Evolutionary conservation across 2,329 filamentous ascomycete species (phyloP).

Genomic region (Apiospora hydei): DNA sequence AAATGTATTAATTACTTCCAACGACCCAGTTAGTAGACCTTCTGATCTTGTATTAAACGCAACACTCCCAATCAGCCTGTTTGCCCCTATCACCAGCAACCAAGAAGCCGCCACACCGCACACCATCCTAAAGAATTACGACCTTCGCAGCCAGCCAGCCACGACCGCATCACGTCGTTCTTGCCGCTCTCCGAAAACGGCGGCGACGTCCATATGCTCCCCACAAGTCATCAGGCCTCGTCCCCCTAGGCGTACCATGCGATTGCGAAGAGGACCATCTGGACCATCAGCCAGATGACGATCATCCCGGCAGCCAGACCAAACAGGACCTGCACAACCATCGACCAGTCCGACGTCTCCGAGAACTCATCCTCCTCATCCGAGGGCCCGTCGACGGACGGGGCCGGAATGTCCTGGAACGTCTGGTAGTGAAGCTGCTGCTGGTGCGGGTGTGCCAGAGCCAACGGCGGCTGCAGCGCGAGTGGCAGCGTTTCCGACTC

Average conservation of each 20-base stretch:
- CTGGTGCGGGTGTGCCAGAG: conserved; percentile 6
- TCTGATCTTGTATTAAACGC: background rate
- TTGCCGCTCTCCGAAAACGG: background rate
- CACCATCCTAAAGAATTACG: background rate
- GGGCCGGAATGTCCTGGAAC: conserved; percentile 24
- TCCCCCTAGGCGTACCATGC: background rate
- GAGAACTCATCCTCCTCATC: conserved; percentile 11
- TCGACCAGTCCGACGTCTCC: background rate
- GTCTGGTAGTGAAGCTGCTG: conserved; percentile 24
- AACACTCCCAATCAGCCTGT: background rate
- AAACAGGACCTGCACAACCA: conserved; percentile 5
- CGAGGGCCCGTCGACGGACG: background rate
- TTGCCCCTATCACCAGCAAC: background rate
- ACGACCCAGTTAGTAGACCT: too few relatives aligned
- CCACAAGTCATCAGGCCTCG: conserved; percentile 10
- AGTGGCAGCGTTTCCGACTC: background rate
- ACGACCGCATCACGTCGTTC: background rate
- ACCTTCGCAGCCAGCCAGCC: background rate
- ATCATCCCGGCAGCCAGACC: background rate
- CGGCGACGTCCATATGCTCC: background rate
- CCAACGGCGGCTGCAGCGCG: background rate
- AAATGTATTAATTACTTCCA: background rate
- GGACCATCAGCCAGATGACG: background rate
- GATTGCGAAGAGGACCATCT: background rate
- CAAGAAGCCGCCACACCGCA: background rate